Evolutionary conservation across 768 basidiomycete species (phyloP).

Genomic region (Suillus hirtellus): DNA sequence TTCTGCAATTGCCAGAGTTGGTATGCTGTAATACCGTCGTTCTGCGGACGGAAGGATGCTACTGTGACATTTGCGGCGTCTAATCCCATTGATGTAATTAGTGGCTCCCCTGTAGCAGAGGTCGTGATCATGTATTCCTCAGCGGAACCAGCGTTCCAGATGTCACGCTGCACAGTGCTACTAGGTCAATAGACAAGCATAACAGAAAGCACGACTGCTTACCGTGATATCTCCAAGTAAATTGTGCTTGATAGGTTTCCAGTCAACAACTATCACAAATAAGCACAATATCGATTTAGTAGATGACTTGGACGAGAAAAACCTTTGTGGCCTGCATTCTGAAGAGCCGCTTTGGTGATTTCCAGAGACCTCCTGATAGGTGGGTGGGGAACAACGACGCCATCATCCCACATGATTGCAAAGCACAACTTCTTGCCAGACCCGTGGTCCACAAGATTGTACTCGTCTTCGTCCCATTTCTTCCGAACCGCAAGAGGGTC

Average conservation of each 20-base stretch:
- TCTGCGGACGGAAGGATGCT: slow-evolving; percentile 29
- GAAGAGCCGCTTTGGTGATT: slow-evolving; percentile 53
- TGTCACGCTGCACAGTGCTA: slow-evolving; percentile 29
- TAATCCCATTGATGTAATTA: slow-evolving; percentile 48
- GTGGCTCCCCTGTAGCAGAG: slow-evolving; percentile 51
- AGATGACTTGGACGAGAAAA: slow-evolving; percentile 11
- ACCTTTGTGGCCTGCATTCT: slow-evolving; percentile 68
- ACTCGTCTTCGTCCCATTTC: slow-evolving; percentile 61
- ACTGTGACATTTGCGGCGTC: slow-evolving; percentile 25
- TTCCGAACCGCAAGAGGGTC: slow-evolving; percentile 62
- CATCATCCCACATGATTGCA: slow-evolving; percentile 69
- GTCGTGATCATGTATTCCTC: slow-evolving; percentile 46
- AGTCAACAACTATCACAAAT: slow-evolving; percentile 58
- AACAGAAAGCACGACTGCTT: slow-evolving; percentile 25
- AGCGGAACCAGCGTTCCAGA: slow-evolving; percentile 48
- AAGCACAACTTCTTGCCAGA: slow-evolving; percentile 53
- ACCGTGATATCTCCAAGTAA: slow-evolving; percentile 48
- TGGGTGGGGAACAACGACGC: slow-evolving; percentile 56
- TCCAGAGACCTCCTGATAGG: slow-evolving; percentile 64
- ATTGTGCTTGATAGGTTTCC: slow-evolving; percentile 56
- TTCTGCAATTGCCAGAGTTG: slow-evolving; percentile 72
- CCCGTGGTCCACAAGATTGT: slow-evolving; percentile 59
- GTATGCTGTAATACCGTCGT: slow-evolving; percentile 47
- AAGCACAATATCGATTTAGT: background rate
- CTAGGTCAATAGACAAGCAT: background rate